Percentiles rank a stretch among this genome's conserved stretches.
Evolutionary conservation across 2,329 filamentous ascomycete species (phyloP).

Genomic region (Diaporthe caulivora): DNA sequence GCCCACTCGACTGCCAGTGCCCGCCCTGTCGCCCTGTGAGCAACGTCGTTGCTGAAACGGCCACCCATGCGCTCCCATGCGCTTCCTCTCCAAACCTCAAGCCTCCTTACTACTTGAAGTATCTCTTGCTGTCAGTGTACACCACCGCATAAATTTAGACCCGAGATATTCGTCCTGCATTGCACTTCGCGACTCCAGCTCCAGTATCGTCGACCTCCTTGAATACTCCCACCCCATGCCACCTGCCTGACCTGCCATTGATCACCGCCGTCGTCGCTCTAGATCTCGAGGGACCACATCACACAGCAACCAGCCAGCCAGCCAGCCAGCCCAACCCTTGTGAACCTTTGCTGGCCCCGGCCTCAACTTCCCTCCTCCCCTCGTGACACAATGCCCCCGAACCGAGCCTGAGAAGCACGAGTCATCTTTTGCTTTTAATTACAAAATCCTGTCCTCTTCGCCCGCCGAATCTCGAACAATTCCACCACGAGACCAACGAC

Average conservation of each 20-base stretch:
- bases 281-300: slow-evolving; percentile 25
- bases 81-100: slow-evolving; percentile 11
- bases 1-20: slow-evolving; percentile 7
- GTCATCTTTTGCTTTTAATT: slow-evolving; percentile 29
- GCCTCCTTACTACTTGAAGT: background rate
- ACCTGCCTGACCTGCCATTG: slow-evolving; percentile 19
- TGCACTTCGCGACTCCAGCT: background rate
- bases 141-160: slow-evolving; percentile 25
- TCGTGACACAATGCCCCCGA: slow-evolving; percentile 31
- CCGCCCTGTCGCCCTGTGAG: slow-evolving; percentile 2
- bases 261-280: slow-evolving; percentile 37
- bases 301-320: background rate
- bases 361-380: background rate
- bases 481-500: slow-evolving; percentile 9
- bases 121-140: background rate
- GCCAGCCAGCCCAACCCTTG: slow-evolving; percentile 1
- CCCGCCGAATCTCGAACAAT: background rate
- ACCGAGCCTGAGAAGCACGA: slow-evolving; percentile 35
- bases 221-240: slow-evolving; percentile 1
- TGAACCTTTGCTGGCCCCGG: slow-evolving; percentile 6
- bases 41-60: slow-evolving; percentile 26
- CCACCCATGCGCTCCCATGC: slow-evolving; percentile 4
- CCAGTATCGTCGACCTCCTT: background rate
- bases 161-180: slow-evolving; percentile 26
- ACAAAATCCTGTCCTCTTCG: slow-evolving; percentile 16